Conservation (phyloP, 192 early-diverging fungal genomes). For the Rhizoclosmatium globosum region DNA sequence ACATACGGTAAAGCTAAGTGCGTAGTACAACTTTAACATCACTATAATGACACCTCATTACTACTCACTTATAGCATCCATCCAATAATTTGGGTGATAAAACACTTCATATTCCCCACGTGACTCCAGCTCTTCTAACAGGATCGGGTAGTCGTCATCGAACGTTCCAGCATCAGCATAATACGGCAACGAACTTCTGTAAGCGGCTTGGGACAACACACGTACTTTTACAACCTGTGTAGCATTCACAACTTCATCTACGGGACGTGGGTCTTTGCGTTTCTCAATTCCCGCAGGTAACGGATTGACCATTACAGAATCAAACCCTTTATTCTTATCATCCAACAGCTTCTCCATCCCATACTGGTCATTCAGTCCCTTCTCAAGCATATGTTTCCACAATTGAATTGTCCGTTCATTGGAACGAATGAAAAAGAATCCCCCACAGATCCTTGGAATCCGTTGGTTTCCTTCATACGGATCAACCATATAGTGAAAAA, state of each 20-base stretch:
- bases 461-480: constrained; percentile 25
- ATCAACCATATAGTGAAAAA: constrained; percentile 21
- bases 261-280: not conserved
- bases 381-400: not conserved
- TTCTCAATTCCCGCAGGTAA: constrained; percentile 11
- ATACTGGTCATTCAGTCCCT: constrained; percentile 26
- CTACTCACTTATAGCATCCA: too few species aligned
- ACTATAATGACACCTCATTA: too few species aligned
- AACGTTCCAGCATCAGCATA: not conserved
- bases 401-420: constrained; percentile 1
- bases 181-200: constrained; percentile 11
- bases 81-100: constrained; percentile 16
- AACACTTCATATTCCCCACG: constrained; percentile 2
- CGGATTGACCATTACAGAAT: constrained; percentile 21
- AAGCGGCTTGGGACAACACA: constrained; percentile 20
- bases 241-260: not conserved
- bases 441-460: constrained; percentile 27
- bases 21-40: too few species aligned
- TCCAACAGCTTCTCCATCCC: constrained; percentile 27
- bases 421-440: constrained; percentile 26
- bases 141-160: not conserved
- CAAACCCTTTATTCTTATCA: not conserved
- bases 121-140: not conserved
- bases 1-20: too few species aligned
- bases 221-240: not conserved